Base-by-base conservation (phyloP, 805 yeast species). In the Metschnikowia borealis region DNA sequence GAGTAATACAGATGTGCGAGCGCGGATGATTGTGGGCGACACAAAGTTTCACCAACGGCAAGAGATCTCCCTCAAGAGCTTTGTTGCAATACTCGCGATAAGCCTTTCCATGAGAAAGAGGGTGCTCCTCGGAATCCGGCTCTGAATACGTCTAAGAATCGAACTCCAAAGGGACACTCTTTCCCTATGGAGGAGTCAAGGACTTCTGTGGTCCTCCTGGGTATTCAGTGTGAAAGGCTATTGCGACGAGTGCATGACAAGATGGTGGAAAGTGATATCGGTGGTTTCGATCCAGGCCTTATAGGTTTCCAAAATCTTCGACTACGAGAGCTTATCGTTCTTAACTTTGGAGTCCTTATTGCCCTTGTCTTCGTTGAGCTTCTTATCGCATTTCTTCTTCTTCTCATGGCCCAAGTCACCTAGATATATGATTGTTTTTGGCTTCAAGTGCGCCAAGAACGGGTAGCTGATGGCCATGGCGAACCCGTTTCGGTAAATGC, bases 401-500 rank as follows among this genome's bases (percentile, higher is more conserved):
- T 57, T 62, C 37, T 66, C 68, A 15, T 55, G 57, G 2, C 75
- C 75, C 50, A 71, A 60, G 51, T 95, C 97, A 2, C 92, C 92
- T 7, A 85, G 67, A 61, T 87, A 89, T 38, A 92, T 84, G 41
- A 92, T 89, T 0, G 97, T 90, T 58, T 81, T 82, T 52, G 94
- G 68, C 33, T 82, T 74, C 44, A 94, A 68, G 26, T 83, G 84
- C 57, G 79, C 78, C 20, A 92, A 74, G 58, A 89, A 94, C n/a
- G 85, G 81, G 61, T 83, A 89, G 69, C 90, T 92, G 55, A 83
- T 79, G 0, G 89, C 87, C 73, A 89, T 87, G 1, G 99, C 98
- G 62, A 91, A 96, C 1, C 99, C 99, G 1, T 95, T 85, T 17
- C 99, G 72, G 65, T 91, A 92, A 11, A 92, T 81, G 6, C 87